Percentiles rank a stretch among this genome's conserved stretches.
Conservation (phyloP, 1,139 yeast genomes). For the Pichia sp. region DNA sequence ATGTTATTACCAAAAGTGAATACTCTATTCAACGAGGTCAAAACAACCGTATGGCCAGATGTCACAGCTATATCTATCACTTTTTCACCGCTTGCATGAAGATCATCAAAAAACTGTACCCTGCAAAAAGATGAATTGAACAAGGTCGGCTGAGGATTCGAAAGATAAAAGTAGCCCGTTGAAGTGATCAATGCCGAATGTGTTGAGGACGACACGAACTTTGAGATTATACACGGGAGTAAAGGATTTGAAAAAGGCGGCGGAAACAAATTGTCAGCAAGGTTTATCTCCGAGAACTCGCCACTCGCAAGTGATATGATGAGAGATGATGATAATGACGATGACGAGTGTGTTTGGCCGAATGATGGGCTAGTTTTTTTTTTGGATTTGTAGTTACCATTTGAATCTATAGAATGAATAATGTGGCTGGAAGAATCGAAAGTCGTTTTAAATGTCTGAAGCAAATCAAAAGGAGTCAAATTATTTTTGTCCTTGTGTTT, state of each 20-base stretch:
- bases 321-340: slow-evolving; percentile 8
- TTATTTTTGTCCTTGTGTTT: slow-evolving; percentile 66
- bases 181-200: slow-evolving; percentile 18
- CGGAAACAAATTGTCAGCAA: slow-evolving; percentile 9
- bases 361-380: neutral
- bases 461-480: slow-evolving; percentile 58
- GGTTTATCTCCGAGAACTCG: slow-evolving; percentile 5
- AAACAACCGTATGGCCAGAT: slow-evolving; percentile 61
- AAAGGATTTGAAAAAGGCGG: slow-evolving; percentile 13
- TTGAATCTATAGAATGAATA: slow-evolving; percentile 6
- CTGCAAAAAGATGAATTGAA: slow-evolving; percentile 19
- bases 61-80: slow-evolving; percentile 50
- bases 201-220: slow-evolving; percentile 11
- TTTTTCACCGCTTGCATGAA: slow-evolving; percentile 26
- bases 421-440: neutral
- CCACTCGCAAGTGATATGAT: slow-evolving; percentile 12
- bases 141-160: slow-evolving; percentile 17
- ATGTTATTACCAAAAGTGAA: slow-evolving; percentile 64
- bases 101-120: slow-evolving; percentile 29
- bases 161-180: slow-evolving; percentile 37
- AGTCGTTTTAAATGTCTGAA: slow-evolving; percentile 28
- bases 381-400: slow-evolving; percentile 12
- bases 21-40: slow-evolving; percentile 50
- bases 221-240: slow-evolving; percentile 3
- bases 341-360: neutral